Conservation (phyloP, 805 yeast species). For the Teunomyces stri region DNA sequence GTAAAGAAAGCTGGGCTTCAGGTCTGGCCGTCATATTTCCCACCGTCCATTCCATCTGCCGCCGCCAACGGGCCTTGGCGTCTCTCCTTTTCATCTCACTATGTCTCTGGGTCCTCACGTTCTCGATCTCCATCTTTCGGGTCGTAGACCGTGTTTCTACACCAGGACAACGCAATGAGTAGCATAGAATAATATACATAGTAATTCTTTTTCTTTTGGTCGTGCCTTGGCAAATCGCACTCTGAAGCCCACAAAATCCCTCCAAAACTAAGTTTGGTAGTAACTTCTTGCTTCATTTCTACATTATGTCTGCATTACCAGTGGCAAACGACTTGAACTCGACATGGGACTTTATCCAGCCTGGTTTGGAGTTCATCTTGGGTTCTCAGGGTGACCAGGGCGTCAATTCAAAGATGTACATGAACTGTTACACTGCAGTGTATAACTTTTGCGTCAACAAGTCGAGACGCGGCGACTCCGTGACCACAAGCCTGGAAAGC, state of each 20-base stretch:
- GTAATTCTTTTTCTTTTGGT: background rate
- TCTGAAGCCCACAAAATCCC: background rate
- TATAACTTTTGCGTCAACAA: conserved; percentile 89
- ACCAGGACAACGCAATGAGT: conserved; percentile 1
- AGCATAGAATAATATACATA: background rate
- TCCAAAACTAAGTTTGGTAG: background rate
- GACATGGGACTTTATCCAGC: conserved; percentile 78
- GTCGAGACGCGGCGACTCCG: conserved; percentile 42
- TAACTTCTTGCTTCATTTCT: background rate
- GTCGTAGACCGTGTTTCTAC: conserved; percentile 64
- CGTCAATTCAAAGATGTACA: conserved; percentile 68
- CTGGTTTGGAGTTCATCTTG: conserved; percentile 66
- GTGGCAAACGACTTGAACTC: conserved; percentile 60
- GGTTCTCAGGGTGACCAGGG: conserved; percentile 68
- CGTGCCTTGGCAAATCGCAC: background rate
- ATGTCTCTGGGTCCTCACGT: conserved; percentile 81
- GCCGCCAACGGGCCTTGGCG: conserved; percentile 73
- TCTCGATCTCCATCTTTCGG: conserved; percentile 76
- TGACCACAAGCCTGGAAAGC: conserved; percentile 16
- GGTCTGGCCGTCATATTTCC: conserved; percentile 23
- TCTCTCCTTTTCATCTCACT: conserved; percentile 75
- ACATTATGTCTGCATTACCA: conserved; percentile 37
- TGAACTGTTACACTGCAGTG: conserved; percentile 88
- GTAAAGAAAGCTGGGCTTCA: conserved; percentile 6
- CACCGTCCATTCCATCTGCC: conserved; percentile 57